Evolutionary conservation across 352 stramenopile species (phyloP), one percentile per base, ranked within the genome.

Genomic region (Phytophthora hybrid): DNA sequence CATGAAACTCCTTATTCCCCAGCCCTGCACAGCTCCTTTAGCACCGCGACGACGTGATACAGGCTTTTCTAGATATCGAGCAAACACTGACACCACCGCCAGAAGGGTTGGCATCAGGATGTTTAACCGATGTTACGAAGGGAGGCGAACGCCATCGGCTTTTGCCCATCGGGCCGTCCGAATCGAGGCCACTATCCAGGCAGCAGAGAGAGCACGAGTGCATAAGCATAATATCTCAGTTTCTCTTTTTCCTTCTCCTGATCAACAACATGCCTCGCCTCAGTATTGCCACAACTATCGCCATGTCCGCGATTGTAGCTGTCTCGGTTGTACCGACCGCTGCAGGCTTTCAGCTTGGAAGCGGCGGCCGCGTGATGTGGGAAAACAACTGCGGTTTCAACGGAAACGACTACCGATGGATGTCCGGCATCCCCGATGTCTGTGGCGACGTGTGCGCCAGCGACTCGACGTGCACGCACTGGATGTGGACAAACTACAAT

Each of bases 401-500:
- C 39, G 79, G 71, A 13, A 76, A 83, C n/a, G 69, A 84, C 57
- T 72, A 76, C 58, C 69, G 66, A 31, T 63, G 23, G 21, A 53
- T 75, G 54, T 53, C n/a, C 5, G 77, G 26, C 41, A 81, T 83
- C 41, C 71, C 74, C 5, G 59, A 65, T 5, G 54, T 76, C 9
- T 86, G 79, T 39, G 79, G 77, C 29, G 66, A 84, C 63, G 46
- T 81, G 11, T 87, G 80, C 53, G 73, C 58, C 0, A 51, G 62
- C 49, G 75, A 84, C 63, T 56, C 52, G 2, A 57, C 44, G 19
- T 88, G 78, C 71, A 81, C 76, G 51, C 78, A 84, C 68, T 85
- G 78, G 80, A 75, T 66, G 6, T 84, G 81, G 78, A 82, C 52
- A 41, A 80, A 68, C 55, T 69, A 57, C 37, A 76, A 79, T 47